These are phyloP conservation scores for Arachnopeziza araneosa DNA, from an alignment of 2,329 filamentous ascomycete species.

Conservation along the genomic window DNA sequence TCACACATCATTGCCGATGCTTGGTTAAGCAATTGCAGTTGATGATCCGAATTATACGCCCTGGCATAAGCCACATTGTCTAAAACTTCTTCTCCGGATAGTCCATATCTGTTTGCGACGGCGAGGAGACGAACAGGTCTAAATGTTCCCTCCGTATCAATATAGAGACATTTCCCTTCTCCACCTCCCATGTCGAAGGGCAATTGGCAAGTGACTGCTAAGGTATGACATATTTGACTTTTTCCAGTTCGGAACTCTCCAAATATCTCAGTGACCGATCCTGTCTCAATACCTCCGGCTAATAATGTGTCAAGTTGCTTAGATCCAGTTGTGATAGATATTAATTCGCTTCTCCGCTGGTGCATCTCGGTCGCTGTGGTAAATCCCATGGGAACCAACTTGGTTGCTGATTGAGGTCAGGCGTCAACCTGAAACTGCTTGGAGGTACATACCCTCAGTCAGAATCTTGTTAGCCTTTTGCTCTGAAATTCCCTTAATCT, in stretches of 20 bases:
- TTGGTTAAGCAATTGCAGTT: constrained; percentile 89
- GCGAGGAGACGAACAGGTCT: constrained; percentile 84
- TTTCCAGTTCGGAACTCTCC: constrained; percentile 98
- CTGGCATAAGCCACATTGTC: constrained; percentile 98
- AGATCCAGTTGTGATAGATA: constrained; percentile 95
- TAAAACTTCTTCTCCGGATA: constrained; percentile 93
- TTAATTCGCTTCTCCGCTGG: constrained; percentile 89
- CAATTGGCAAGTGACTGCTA: constrained; percentile 96
- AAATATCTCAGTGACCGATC: constrained; percentile 96
- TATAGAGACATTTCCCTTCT: constrained; percentile 97
- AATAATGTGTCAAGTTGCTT: constrained; percentile 95
- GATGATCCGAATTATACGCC: constrained; percentile 97
- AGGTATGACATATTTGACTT: constrained; percentile 95
- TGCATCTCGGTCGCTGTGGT: constrained; percentile 99
- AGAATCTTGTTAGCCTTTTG: constrained; percentile 92
- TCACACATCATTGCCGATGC: constrained; percentile 99
- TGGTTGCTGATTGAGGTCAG: constrained; percentile 59
- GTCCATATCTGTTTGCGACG: constrained; percentile 88
- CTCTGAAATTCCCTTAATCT: constrained; percentile 97
- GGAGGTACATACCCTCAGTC: constrained; percentile 60
- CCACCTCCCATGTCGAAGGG: constrained; percentile 99
- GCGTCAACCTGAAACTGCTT: background rate
- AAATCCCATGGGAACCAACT: constrained; percentile 97
- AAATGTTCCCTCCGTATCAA: constrained; percentile 97
- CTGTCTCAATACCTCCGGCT: constrained; percentile 91